These are phyloP conservation scores for Trichoderma gamsii DNA, from an alignment of 495 filamentous ascomycete species.

Conservation along the genomic window DNA sequence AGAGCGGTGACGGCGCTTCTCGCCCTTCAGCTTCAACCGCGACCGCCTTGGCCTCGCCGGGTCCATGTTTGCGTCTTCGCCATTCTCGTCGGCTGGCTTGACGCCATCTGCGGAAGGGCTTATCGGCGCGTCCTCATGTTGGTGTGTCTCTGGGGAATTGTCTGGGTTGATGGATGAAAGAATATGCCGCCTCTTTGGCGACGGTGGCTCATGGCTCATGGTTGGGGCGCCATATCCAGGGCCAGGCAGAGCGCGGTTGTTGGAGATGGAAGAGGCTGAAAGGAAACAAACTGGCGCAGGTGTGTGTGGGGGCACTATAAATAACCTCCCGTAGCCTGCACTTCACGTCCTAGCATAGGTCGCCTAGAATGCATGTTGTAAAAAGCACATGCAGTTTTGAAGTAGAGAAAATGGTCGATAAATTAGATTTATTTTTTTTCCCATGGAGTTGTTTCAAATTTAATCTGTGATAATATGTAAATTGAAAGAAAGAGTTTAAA, in stretches of 20 bases:
- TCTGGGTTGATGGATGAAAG: conserved; percentile 40
- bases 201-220: conserved; percentile 31
- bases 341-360: too few relatives aligned
- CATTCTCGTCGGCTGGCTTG: neutral
- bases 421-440: too few relatives aligned
- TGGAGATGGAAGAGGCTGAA: neutral
- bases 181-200: conserved; percentile 41
- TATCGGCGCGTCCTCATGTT: neutral
- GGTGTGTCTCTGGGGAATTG: conserved; percentile 7
- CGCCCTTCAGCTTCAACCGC: conserved; percentile 14
- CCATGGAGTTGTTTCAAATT: too few relatives aligned
- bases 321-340: too few relatives aligned
- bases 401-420: too few relatives aligned
- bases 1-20: conserved; percentile 22
- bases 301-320: too few relatives aligned
- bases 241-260: neutral
- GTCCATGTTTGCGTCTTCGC: conserved; percentile 23
- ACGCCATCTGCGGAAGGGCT: neutral
- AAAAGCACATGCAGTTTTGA: too few relatives aligned
- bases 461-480: too few relatives aligned
- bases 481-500: too few relatives aligned
- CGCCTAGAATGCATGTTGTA: too few relatives aligned
- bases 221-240: neutral
- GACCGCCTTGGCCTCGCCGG: conserved; percentile 6
- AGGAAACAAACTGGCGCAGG: too few relatives aligned